A percentile compares a stretch with the other conserved stretches of the same genome.
phyloP scores from a whole-genome alignment of 2,329 filamentous ascomycete genomes.

The Penicillium freii region DNA sequence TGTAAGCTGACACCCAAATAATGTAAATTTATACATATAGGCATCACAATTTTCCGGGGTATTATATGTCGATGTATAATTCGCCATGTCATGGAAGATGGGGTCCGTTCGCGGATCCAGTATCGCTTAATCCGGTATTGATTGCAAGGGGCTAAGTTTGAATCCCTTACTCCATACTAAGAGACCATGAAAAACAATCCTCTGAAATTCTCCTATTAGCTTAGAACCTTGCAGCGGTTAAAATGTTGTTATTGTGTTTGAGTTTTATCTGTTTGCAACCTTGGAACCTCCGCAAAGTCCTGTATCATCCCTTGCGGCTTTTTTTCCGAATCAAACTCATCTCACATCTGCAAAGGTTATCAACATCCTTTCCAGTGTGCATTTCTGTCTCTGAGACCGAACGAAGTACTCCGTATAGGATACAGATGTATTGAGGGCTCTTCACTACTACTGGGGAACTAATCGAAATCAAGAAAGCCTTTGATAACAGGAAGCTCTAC shows the following conservation, averaged over 20 bases:
- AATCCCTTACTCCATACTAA: not conserved
- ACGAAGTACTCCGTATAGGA: not conserved
- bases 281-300: not conserved
- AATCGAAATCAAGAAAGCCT: too few species aligned
- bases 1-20: not conserved
- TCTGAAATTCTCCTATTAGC: not conserved
- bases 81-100: not conserved
- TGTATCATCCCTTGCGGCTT: not conserved
- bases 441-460: not conserved
- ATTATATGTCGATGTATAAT: not conserved
- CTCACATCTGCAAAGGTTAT: not conserved
- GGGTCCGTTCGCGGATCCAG: not conserved
- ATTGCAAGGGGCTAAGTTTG: not conserved
- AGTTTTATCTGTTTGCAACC: not conserved
- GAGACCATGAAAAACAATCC: not conserved
- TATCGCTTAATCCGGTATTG: not conserved
- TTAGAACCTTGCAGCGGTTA: not conserved
- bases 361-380: not conserved
- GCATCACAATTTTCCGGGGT: not conserved
- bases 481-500: not conserved
- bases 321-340: not conserved
- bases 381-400: not conserved
- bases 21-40: too few species aligned
- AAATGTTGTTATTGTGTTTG: not conserved
- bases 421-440: too few species aligned